phyloP scores from a whole-genome alignment of 2,329 filamentous ascomycete species.

The Ophiocordyceps camponoti-floridani region DNA sequence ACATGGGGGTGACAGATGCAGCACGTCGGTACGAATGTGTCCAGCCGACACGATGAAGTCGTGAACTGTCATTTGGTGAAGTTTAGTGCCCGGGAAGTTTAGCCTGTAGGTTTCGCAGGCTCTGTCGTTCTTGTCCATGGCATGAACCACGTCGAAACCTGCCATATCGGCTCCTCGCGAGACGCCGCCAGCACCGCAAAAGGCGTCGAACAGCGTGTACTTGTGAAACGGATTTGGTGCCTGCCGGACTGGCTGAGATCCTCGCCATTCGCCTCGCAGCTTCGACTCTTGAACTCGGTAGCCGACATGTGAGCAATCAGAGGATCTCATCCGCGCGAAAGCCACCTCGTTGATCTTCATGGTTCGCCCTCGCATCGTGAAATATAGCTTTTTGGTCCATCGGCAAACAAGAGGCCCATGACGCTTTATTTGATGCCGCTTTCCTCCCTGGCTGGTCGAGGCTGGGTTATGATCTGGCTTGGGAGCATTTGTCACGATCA shows the following conservation, averaged over 20 bases:
- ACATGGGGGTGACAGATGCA: conserved; percentile 64
- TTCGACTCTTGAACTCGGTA: conserved; percentile 7
- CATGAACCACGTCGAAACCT: conserved; percentile 41
- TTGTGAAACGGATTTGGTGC: conserved; percentile 19
- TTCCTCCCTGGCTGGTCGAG: not conserved
- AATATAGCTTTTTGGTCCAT: conserved; percentile 21
- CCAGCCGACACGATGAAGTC: conserved; percentile 23
- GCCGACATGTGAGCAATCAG: conserved; percentile 12
- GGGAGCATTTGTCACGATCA: conserved; percentile 36
- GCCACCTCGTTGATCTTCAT: conserved; percentile 17
- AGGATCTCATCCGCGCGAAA: conserved; percentile 12
- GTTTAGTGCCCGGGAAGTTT: conserved; percentile 36
- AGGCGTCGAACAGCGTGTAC: conserved; percentile 55
- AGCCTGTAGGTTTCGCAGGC: conserved; percentile 38
- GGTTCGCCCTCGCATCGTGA: conserved; percentile 6
- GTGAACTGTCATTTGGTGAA: conserved; percentile 28
- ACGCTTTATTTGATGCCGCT: not conserved
- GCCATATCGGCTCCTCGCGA: conserved; percentile 42
- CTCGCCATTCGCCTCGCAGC: conserved; percentile 14
- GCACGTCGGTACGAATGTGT: conserved; percentile 38
- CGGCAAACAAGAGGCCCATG: conserved; percentile 29
- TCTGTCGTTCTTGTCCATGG: conserved; percentile 41
- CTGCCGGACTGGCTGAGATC: conserved; percentile 5
- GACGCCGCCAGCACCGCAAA: conserved; percentile 55
- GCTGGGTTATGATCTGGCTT: conserved; percentile 18